Evolutionary conservation across 371 early-diverging fungal species (phyloP).

Genomic region (Fennellomyces sp.): DNA sequence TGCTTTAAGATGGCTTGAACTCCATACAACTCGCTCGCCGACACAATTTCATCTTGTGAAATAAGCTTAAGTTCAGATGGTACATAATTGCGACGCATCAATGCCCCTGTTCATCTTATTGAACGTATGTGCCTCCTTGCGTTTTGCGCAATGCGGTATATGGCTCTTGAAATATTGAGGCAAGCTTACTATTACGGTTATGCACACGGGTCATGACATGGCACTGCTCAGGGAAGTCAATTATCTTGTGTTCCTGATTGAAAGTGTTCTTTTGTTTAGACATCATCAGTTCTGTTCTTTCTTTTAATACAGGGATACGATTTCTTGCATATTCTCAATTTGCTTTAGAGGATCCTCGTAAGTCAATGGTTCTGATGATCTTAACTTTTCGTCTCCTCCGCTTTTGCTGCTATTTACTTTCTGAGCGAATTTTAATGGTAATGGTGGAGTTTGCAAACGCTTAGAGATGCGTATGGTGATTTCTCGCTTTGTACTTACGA

Average conservation of each 20-base stretch:
- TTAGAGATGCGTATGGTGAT: background rate
- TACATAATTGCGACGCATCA: background rate
- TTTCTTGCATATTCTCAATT: conserved; percentile 3
- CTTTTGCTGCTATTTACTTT: conserved; percentile 12
- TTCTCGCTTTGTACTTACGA: background rate
- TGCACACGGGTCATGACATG: conserved; percentile 5
- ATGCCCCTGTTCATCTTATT: background rate
- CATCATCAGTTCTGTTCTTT: background rate
- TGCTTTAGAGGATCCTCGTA: background rate
- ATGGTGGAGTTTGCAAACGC: conserved; percentile 8
- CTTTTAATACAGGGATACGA: conserved; percentile 12
- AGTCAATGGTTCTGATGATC: background rate
- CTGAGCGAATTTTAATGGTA: conserved; percentile 16
- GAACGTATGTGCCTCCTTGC: conserved; percentile 11
- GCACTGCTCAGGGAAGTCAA: conserved; percentile 11
- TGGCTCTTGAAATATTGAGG: conserved; percentile 9
- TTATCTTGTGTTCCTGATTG: background rate
- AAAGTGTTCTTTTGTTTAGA: background rate
- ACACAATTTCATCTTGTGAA: too few species aligned
- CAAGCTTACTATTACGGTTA: background rate
- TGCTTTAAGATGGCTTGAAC: background rate
- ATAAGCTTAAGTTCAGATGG: conserved; percentile 15
- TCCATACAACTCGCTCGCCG: background rate
- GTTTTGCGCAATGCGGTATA: background rate
- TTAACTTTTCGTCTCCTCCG: background rate